phyloP scores from a whole-genome alignment of 345 rosid species.

The Citrus maxima region DNA sequence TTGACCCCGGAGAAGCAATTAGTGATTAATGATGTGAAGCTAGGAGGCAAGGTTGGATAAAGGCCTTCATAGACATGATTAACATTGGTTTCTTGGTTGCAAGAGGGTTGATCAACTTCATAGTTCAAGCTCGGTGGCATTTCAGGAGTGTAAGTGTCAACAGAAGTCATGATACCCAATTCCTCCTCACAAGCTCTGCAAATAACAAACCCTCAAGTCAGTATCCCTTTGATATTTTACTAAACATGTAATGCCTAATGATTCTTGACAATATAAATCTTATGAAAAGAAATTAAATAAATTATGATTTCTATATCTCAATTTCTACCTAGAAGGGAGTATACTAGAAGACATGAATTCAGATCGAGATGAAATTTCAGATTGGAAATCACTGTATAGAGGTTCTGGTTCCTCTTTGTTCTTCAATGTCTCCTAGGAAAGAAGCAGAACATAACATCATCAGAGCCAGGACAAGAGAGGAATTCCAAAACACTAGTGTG shows the following conservation, averaged over 20 bases:
- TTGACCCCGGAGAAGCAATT: constrained; percentile 47
- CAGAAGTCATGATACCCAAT: constrained; percentile 20
- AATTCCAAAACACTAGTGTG: background rate
- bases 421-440: constrained; percentile 46
- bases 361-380: constrained; percentile 49
- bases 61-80: constrained; percentile 22
- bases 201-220: constrained; percentile 17
- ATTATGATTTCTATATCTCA: background rate
- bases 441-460: constrained; percentile 14
- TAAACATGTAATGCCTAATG: background rate
- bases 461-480: constrained; percentile 8
- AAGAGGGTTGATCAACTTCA: constrained; percentile 38
- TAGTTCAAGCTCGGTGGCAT: constrained; percentile 30
- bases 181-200: constrained; percentile 44
- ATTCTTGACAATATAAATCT: background rate
- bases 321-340: constrained; percentile 41
- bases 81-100: constrained; percentile 21
- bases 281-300: background rate
- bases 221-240: background rate
- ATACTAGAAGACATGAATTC: constrained; percentile 32
- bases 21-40: constrained; percentile 69
- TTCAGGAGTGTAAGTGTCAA: constrained; percentile 29
- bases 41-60: constrained; percentile 57
- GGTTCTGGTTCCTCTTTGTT: constrained; percentile 28
- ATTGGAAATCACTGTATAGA: constrained; percentile 32